phyloP scores from a whole-genome alignment of 1,139 yeast species.

The Tardiomyces depauwii region DNA sequence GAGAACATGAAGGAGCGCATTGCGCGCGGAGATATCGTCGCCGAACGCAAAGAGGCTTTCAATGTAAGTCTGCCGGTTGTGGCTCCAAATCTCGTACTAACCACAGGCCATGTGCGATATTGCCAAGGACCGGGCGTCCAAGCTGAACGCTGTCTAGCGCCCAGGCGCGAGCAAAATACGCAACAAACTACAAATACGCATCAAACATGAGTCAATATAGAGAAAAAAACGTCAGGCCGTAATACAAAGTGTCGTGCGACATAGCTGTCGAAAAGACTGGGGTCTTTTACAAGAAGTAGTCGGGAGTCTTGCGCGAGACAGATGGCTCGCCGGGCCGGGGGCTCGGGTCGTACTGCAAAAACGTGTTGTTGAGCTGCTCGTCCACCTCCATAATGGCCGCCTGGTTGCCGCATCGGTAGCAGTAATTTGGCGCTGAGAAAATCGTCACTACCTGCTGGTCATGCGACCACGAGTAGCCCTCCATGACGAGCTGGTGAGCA shows the following conservation, averaged over 20 bases:
- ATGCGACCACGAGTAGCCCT: slow-evolving; percentile 64
- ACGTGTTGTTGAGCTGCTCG: slow-evolving; percentile 46
- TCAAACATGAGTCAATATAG: not conserved
- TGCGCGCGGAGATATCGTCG: slow-evolving; percentile 35
- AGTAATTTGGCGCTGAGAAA: slow-evolving; percentile 94
- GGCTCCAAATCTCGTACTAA: not conserved
- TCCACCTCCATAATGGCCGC: slow-evolving; percentile 99
- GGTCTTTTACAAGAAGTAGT: slow-evolving; percentile 57
- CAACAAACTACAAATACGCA: not conserved
- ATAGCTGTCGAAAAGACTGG: not conserved
- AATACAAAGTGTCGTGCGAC: not conserved
- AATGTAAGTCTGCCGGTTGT: slow-evolving; percentile 20
- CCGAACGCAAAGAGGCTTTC: slow-evolving; percentile 58
- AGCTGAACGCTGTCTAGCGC: slow-evolving; percentile 8
- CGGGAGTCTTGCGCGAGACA: slow-evolving; percentile 96
- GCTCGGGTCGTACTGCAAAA: slow-evolving; percentile 89
- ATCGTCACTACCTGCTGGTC: slow-evolving; percentile 77
- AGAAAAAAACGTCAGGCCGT: not conserved
- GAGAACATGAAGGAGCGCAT: slow-evolving; percentile 54
- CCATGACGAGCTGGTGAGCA: slow-evolving; percentile 98
- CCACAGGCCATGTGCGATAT: slow-evolving; percentile 72
- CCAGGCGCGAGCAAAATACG: too few species aligned
- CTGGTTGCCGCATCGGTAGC: slow-evolving; percentile 96
- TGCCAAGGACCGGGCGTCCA: slow-evolving; percentile 57
- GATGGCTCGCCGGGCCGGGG: slow-evolving; percentile 97